Conservation (phyloP, 371 early-diverging fungal genomes). For the Gilbertella persicaria region DNA sequence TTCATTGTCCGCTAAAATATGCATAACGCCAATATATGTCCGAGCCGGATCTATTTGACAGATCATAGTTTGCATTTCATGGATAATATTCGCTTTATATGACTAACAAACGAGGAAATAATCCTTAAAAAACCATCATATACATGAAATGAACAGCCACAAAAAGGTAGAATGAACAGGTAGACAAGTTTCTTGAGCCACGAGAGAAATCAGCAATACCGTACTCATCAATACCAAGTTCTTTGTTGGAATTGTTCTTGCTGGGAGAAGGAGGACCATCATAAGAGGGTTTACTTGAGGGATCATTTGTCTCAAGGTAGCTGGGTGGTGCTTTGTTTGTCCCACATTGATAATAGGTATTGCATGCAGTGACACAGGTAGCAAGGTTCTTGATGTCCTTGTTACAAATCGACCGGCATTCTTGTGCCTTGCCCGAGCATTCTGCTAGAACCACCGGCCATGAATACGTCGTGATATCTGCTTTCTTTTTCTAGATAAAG, state of each 20-base stretch:
- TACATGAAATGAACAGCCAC: neutral
- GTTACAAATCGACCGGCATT: constrained; percentile 27
- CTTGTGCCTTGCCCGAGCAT: constrained; percentile 32
- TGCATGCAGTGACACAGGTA: constrained; percentile 27
- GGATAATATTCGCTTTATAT: no score
- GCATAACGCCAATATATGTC: no score
- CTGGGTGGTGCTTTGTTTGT: constrained; percentile 30
- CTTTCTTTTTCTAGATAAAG: constrained; percentile 12
- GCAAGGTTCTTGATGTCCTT: constrained; percentile 10
- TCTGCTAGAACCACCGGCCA: constrained; percentile 37
- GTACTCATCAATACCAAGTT: neutral
- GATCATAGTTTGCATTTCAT: no score
- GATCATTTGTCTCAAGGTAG: constrained; percentile 23
- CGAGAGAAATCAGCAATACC: neutral
- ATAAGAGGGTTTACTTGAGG: constrained; percentile 24
- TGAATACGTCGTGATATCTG: constrained; percentile 20
- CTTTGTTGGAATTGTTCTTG: neutral
- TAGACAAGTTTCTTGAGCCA: neutral
- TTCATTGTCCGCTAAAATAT: no score
- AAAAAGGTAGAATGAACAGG: neutral
- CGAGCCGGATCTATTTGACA: no score
- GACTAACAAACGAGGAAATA: no score
- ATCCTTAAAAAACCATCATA: neutral
- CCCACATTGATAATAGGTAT: constrained; percentile 27
- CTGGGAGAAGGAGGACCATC: constrained; percentile 14